A percentile compares a stretch with the other conserved stretches of the same genome.
Conservation (phyloP, 257 asterid genomes). For the Capsicum baccatum region DNA sequence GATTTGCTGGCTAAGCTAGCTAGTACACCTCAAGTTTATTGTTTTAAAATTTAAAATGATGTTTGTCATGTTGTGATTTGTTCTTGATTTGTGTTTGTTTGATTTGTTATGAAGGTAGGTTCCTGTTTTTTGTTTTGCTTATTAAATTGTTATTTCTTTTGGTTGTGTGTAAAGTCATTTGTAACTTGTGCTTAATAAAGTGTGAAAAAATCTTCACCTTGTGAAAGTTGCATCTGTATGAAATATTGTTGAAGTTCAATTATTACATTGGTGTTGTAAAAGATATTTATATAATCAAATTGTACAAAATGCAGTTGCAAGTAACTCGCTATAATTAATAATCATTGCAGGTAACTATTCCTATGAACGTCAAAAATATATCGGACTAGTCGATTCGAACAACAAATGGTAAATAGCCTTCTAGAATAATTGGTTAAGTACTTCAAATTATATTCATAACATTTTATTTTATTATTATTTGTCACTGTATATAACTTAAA, state of each 20-base stretch:
- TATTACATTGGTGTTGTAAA: background rate
- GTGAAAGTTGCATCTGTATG: background rate
- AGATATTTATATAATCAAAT: background rate
- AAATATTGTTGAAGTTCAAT: background rate
- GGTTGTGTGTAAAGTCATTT: background rate
- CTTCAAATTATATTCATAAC: no score
- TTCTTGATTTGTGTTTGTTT: background rate
- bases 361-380: no score
- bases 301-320: background rate
- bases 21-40: background rate
- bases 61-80: conserved; percentile 10
- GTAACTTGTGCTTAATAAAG: background rate
- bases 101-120: background rate
- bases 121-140: background rate
- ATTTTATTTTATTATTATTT: background rate
- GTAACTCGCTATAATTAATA: background rate
- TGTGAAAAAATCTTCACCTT: background rate
- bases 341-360: background rate
- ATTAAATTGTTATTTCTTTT: background rate
- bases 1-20: background rate
- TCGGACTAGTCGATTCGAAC: no score
- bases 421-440: background rate
- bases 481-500: background rate
- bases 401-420: background rate
- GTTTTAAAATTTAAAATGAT: background rate